Conservation (phyloP, 1,284 basidiomycete species). For the Marasmius oreades region DNA sequence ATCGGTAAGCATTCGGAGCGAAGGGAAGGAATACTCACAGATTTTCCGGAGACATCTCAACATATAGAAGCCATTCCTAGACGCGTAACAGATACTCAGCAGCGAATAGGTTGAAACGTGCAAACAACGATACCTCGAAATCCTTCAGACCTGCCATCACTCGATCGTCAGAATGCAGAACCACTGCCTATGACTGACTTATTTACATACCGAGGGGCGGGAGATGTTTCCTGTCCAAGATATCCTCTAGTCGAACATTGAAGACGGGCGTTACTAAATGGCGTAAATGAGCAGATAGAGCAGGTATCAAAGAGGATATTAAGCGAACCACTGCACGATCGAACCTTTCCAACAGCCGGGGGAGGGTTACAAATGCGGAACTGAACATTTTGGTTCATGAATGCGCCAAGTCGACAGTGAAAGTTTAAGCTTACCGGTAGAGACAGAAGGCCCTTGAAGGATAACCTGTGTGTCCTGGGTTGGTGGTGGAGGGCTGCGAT, state of each 20-base stretch:
- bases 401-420: neutral
- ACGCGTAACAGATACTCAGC: slow-evolving; percentile 5
- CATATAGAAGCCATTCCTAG: slow-evolving; percentile 73
- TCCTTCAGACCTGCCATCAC: slow-evolving; percentile 59
- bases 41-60: slow-evolving; percentile 67
- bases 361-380: slow-evolving; percentile 67
- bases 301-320: neutral
- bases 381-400: slow-evolving; percentile 26
- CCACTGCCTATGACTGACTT: slow-evolving; percentile 28
- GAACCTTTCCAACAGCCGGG: slow-evolving; percentile 58
- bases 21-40: slow-evolving; percentile 39
- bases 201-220: slow-evolving; percentile 57
- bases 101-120: neutral
- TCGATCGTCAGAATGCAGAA: neutral
- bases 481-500: slow-evolving; percentile 22
- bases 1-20: neutral
- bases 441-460: slow-evolving; percentile 41
- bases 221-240: slow-evolving; percentile 65
- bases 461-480: slow-evolving; percentile 46
- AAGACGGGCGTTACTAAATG: slow-evolving; percentile 51
- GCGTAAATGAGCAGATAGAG: slow-evolving; percentile 4
- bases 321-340: slow-evolving; percentile 50
- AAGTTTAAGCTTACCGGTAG: slow-evolving; percentile 39
- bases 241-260: slow-evolving; percentile 62
- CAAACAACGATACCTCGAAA: slow-evolving; percentile 47